Base-by-base conservation (phyloP, 1,284 basidiomycete genomes). In the Sanguinoderma infundibulare region DNA sequence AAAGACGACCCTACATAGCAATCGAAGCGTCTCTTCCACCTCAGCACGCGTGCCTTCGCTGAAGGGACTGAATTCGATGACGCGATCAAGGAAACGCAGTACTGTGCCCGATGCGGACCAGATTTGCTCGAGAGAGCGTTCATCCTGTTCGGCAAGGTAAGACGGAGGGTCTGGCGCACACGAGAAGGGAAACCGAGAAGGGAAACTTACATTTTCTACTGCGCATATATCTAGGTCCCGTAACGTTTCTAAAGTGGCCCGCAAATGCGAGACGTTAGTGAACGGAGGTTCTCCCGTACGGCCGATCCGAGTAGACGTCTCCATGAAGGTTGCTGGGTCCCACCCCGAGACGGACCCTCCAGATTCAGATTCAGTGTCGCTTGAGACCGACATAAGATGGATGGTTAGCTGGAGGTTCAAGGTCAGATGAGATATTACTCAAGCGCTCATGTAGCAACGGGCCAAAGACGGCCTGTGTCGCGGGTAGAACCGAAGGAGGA, bases 101-200 rank as follows among this genome's bases (percentile, higher is more conserved):
- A 85, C 71, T 17, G 71, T 64, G 59, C 70, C 67, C 3, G 78
- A 79, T 40, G 78, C 76, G 2, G 58, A 57, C 52, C 75, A 72
- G 56, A 84, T 71, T 32, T 67, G 64, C 26, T 67, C 67, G 39
- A 79, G 79, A 39, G 75, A 65, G 14, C 66, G 62, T 9, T 62
- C 56, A 53, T 81, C 76, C 81, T 82, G 39, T 17, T 24, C 34
- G 15, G 14, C 20, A 17, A 53, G 42, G 47, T 60, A n/a, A 52
- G 50, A 44, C 53, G 28, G 26, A 35, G 3, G 24, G 17, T n/a
- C 26, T 34, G 10, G 24, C 10, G 17, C 9, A 7, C 12, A 38
- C 3, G 52, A 22, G 39, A 20, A 15, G 17, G 34, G 15, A 15
- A 3, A 20, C n/a, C n/a, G n/a, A 28, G 15, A 24, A 14, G 15